Percentiles rank a stretch among this genome's conserved stretches.
Conservation (phyloP, 1,139 yeast genomes). For the Chernovozyma sophiae-reginae region DNA sequence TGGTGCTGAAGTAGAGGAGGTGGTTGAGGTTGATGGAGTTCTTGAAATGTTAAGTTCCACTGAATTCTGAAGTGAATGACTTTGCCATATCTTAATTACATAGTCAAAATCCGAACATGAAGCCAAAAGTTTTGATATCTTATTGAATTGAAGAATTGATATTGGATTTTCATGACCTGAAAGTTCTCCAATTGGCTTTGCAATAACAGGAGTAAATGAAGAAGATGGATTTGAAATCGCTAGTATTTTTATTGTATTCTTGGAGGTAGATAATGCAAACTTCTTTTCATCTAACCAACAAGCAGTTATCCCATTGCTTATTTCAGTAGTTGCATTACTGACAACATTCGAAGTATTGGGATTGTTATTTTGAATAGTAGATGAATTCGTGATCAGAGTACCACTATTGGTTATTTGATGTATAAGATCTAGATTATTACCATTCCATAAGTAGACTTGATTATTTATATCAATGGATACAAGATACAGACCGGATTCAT, state of each 20-base stretch:
- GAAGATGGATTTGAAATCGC: constrained; percentile 29
- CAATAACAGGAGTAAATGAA: constrained; percentile 9
- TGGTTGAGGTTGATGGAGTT: constrained; percentile 7
- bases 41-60: constrained; percentile 22
- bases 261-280: constrained; percentile 65
- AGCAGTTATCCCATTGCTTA: constrained; percentile 16
- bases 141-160: constrained; percentile 54
- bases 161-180: constrained; percentile 67
- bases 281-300: constrained; percentile 72
- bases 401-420: constrained; percentile 22
- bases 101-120: constrained; percentile 73
- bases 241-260: constrained; percentile 56
- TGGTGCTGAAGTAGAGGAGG: constrained; percentile 11
- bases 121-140: constrained; percentile 50
- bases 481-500: constrained; percentile 31
- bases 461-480: constrained; percentile 30
- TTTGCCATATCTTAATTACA: constrained; percentile 68
- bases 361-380: neutral
- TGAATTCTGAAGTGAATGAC: constrained; percentile 49
- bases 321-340: neutral
- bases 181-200: constrained; percentile 55
- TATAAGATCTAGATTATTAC: constrained; percentile 27
- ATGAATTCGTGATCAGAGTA: neutral
- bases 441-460: constrained; percentile 38
- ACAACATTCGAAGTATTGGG: neutral